A percentile compares a stretch with the other conserved stretches of the same genome.
These are phyloP conservation scores for Pholiota adiposa DNA, from an alignment of 1,284 basidiomycete genomes.

Conservation along the genomic window DNA sequence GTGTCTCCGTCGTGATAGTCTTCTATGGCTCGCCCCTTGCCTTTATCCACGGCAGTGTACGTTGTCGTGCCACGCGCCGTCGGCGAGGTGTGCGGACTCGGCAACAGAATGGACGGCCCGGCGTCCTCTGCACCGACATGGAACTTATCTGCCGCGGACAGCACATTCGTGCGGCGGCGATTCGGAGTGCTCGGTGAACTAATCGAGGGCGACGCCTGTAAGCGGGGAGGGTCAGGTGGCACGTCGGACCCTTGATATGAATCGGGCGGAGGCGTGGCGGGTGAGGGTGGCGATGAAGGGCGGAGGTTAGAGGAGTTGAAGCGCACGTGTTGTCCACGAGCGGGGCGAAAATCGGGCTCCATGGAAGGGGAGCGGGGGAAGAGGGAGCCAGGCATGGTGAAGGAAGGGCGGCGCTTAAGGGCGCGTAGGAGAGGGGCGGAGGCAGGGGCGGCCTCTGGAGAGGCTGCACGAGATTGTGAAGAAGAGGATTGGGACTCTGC, in stretches of 20 bases:
- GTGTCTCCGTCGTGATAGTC: slow-evolving; percentile 41
- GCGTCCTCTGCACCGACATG: slow-evolving; percentile 38
- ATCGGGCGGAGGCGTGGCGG: slow-evolving; percentile 1
- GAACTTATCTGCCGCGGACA: slow-evolving; percentile 48
- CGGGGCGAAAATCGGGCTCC: slow-evolving; percentile 44
- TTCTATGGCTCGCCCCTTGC: slow-evolving; percentile 53
- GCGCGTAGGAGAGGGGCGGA: slow-evolving; percentile 20
- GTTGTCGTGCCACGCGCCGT: slow-evolving; percentile 21
- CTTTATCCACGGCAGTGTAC: slow-evolving; percentile 38
- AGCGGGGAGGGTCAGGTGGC: neutral
- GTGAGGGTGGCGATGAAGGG: slow-evolving; percentile 5
- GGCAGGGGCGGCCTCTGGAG: slow-evolving; percentile 29
- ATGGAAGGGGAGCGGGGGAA: slow-evolving; percentile 72
- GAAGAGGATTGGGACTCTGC: slow-evolving; percentile 17
- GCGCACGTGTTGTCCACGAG: slow-evolving; percentile 39
- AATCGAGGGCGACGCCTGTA: neutral
- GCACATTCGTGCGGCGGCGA: slow-evolving; percentile 39
- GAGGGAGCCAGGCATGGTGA: slow-evolving; percentile 79
- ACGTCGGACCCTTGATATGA: neutral
- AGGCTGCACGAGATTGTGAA: too few relatives aligned
- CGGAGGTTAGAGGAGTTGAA: slow-evolving; percentile 30
- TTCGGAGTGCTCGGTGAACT: slow-evolving; percentile 16
- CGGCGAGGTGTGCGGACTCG: slow-evolving; percentile 34
- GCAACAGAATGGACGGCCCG: slow-evolving; percentile 44
- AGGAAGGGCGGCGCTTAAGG: slow-evolving; percentile 47